Base-by-base conservation (phyloP, 1,139 yeast genomes). In the Blastobotrys proliferans region DNA sequence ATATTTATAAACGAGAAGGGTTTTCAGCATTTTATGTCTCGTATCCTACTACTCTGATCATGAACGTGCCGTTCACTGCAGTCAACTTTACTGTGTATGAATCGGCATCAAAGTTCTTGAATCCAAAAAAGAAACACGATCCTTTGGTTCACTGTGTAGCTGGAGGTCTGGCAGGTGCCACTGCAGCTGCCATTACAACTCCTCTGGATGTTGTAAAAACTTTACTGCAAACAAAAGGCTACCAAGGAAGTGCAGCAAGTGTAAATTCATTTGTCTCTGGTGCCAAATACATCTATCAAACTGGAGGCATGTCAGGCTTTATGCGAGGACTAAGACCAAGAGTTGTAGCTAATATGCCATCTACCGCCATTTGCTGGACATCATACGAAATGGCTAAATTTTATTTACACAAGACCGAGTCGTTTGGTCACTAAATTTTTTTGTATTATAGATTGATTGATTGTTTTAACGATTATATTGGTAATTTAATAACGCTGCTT, bases 351-450 rank as follows among this genome's bases (percentile, higher is more conserved):
- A 88, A 90, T 63, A 90, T 92, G 62, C 99, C 99, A 17, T 83
- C 95, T 38, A 90, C 98, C 10, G 98, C 98, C 26, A 90, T 92
- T 49, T 82, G 95, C 51, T 92, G 98, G 98, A 92, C 97, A 1
- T 90, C 96, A 18, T 92, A 94, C 64, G 98, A 92, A 63, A 86
- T 90, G 94, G 97, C 97, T 34, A 92, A 92, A 66, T 84, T 80
- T 55, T 72, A 83, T 51, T 50, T 69, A 13, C 52, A 53, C 54
- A 55, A 52, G 40, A 39, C 42, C 27, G 38, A 39, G 19, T 39
- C 42, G n/a, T 39, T 39, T 27, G 42, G 42, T 11, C n/a, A 34
- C n/a, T n/a, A 22, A 31, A 32, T n/a, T 14, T 25, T 25, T 13
- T 35, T 35, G 22, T 35, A 29, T 29, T 29, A 29, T 29, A 26